phyloP scores from a whole-genome alignment of 768 basidiomycete genomes.

The Mycena rosella region DNA sequence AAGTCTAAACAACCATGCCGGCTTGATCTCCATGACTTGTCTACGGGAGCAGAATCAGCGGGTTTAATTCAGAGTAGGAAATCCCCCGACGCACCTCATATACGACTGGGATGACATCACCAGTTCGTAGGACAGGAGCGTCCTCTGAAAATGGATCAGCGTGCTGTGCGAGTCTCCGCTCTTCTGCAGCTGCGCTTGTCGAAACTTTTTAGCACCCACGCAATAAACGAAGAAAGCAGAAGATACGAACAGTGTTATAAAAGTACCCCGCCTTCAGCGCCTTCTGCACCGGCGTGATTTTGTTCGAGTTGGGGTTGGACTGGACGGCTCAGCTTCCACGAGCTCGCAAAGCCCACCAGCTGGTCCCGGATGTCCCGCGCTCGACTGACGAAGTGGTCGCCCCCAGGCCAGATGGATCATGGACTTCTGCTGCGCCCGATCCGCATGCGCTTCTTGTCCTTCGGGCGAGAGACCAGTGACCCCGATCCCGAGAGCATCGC shows the following conservation, averaged over 20 bases:
- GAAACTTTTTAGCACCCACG: conserved; percentile 5
- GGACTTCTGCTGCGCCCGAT: conserved; percentile 98
- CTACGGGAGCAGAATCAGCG: conserved; percentile 50
- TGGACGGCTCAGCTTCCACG: conserved; percentile 92
- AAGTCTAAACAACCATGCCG: conserved; percentile 93
- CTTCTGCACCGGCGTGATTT: conserved; percentile 94
- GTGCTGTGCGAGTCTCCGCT: conserved; percentile 98
- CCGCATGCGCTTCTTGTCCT: conserved; percentile 98
- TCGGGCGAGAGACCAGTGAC: conserved; percentile 96
- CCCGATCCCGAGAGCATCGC: conserved; percentile 97
- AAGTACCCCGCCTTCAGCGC: conserved; percentile 96
- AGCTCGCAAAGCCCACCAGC: conserved; percentile 94
- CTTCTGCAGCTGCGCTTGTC: conserved; percentile 90
- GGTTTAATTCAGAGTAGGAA: conserved; percentile 4
- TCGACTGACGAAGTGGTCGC: conserved; percentile 95
- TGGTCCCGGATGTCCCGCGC: conserved; percentile 98
- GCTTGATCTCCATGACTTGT: conserved; percentile 99
- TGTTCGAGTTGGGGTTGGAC: conserved; percentile 91
- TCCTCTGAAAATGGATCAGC: conserved; percentile 94
- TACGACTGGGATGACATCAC: conserved; percentile 99
- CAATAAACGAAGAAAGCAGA: not conserved
- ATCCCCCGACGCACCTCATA: conserved; percentile 70
- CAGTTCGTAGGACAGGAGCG: conserved; percentile 94
- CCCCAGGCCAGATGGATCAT: conserved; percentile 91
- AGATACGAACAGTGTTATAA: conserved; percentile 83